Evolutionary conservation across 306 rosid genomes (phyloP).

Genomic region (Arachis stenosperma): DNA sequence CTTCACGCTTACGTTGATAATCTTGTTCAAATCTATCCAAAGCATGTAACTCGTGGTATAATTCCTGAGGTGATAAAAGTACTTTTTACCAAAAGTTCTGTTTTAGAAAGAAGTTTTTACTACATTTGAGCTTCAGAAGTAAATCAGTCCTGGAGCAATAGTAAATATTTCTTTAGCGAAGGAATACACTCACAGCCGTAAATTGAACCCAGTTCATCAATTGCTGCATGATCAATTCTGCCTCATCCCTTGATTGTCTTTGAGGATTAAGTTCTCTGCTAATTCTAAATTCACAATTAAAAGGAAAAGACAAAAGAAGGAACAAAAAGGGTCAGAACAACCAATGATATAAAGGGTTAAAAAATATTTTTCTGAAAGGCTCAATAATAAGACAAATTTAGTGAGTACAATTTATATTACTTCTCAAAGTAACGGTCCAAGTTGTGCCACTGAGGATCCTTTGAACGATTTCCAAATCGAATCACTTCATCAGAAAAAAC

Average conservation of each 20-base stretch:
- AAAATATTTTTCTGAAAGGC: slow-evolving; percentile 9
- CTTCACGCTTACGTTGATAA: slow-evolving; percentile 61
- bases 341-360: slow-evolving; percentile 24
- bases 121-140: slow-evolving; percentile 21
- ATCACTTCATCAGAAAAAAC: slow-evolving; percentile 80
- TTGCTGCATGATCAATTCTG: slow-evolving; percentile 63
- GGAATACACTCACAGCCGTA: slow-evolving; percentile 75
- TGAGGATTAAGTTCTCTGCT: slow-evolving; percentile 64
- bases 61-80: slow-evolving; percentile 60
- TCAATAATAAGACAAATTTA: slow-evolving; percentile 31
- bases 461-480: slow-evolving; percentile 87
- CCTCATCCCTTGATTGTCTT: slow-evolving; percentile 63
- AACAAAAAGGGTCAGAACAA: slow-evolving; percentile 21
- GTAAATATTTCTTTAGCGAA: slow-evolving; percentile 29
- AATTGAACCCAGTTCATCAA: slow-evolving; percentile 67
- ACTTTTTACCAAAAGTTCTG: not conserved
- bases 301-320: not conserved
- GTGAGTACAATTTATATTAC: slow-evolving; percentile 53
- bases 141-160: slow-evolving; percentile 27
- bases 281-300: slow-evolving; percentile 49
- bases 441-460: slow-evolving; percentile 95
- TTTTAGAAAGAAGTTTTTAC: not conserved
- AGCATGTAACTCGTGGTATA: slow-evolving; percentile 79
- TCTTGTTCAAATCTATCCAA: slow-evolving; percentile 79
- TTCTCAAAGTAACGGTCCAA: slow-evolving; percentile 89